Percentiles rank a stretch among this genome's conserved stretches.
These are phyloP conservation scores for Echinosophora koreensis DNA, from an alignment of 306 rosid genomes.

Conservation along the genomic window DNA sequence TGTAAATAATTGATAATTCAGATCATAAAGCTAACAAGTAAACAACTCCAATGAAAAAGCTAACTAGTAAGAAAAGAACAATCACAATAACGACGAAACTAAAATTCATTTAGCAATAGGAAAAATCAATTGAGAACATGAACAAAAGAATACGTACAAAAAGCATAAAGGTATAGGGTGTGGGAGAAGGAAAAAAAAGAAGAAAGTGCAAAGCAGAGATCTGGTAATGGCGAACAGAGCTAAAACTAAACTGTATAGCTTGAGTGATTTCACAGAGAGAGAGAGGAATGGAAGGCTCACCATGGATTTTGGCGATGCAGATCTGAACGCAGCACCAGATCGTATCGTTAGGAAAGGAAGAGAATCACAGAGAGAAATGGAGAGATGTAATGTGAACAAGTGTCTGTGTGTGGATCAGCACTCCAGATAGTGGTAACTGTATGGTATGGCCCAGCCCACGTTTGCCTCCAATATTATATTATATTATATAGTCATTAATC, in stretches of 20 bases:
- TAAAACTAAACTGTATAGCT: not conserved
- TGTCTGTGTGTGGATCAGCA: not conserved
- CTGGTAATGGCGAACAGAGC: not conserved
- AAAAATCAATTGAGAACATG: not conserved
- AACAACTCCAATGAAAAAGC: not conserved
- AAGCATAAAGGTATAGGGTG: too few relatives aligned
- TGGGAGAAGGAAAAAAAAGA: too few relatives aligned
- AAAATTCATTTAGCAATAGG: not conserved
- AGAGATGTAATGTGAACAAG: too few relatives aligned
- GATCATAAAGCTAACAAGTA: slow-evolving; percentile 12
- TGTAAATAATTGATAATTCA: slow-evolving; percentile 28
- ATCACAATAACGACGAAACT: not conserved
- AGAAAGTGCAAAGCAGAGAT: slow-evolving; percentile 40
- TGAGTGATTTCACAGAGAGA: slow-evolving; percentile 4
- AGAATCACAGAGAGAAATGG: not conserved
- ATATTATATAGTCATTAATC: too few relatives aligned
- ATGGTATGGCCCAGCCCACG: slow-evolving; percentile 19
- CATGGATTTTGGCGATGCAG: slow-evolving; percentile 42
- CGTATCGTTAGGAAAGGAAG: slow-evolving; percentile 22
- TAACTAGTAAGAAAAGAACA: not conserved
- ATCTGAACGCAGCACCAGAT: slow-evolving; percentile 38
- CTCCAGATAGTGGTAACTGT: not conserved
- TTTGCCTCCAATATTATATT: too few relatives aligned
- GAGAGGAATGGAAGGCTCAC: not conserved
- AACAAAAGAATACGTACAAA: not conserved